These are phyloP conservation scores for Danielozyma ontarioensis DNA, from an alignment of 805 yeast species.

Conservation along the genomic window DNA sequence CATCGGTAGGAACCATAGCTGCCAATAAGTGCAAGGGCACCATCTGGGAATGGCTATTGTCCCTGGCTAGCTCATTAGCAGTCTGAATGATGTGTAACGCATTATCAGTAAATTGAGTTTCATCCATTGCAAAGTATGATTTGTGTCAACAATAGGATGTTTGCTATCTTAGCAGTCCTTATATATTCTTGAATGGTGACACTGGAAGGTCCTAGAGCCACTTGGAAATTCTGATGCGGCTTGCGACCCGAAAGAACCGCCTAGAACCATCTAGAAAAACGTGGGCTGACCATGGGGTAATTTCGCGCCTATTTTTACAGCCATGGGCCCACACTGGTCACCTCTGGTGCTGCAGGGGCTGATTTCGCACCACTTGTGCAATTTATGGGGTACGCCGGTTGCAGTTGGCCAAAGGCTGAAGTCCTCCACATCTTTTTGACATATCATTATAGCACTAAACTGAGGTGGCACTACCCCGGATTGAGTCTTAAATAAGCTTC, in stretches of 20 bases:
- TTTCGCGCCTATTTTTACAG: no score
- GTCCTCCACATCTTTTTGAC: no score
- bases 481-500: no score
- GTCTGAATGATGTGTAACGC: constrained; percentile 76
- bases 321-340: no score
- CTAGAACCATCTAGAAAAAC: constrained; percentile 6
- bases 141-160: background rate
- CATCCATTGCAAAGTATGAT: no score
- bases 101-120: constrained; percentile 86
- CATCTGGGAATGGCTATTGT: constrained; percentile 77
- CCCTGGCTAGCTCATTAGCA: constrained; percentile 79
- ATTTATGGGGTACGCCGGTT: no score
- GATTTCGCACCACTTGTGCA: no score
- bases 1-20: constrained; percentile 74
- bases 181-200: background rate
- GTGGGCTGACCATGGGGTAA: constrained; percentile 10
- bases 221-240: background rate
- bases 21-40: constrained; percentile 88
- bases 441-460: no score
- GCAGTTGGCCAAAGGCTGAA: no score
- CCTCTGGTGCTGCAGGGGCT: no score
- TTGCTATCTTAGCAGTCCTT: background rate
- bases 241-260: background rate
- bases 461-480: no score
- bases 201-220: background rate